Percentiles rank a stretch among this genome's conserved stretches.
These are phyloP conservation scores for Cystobasidium sp. DNA, from an alignment of 1,284 basidiomycete genomes.

Conservation along the genomic window DNA sequence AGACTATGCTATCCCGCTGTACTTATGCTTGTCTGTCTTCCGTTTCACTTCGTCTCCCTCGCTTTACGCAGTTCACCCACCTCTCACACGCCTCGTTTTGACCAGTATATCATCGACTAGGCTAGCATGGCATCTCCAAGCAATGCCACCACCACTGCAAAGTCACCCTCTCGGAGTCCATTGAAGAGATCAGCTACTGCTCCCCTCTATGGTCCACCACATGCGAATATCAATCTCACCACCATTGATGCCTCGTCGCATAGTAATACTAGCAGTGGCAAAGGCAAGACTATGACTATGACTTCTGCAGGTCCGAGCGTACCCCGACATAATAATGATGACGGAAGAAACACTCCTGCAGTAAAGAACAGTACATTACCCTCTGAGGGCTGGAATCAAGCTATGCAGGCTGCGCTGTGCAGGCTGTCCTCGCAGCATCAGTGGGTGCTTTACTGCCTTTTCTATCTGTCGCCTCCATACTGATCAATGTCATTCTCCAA, in stretches of 20 bases:
- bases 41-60: no score
- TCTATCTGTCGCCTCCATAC: not conserved
- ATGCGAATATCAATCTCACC: not conserved
- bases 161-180: not conserved
- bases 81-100: no score
- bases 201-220: not conserved
- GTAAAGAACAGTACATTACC: not conserved
- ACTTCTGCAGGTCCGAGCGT: no score
- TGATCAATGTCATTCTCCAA: not conserved
- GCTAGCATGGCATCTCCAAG: not conserved
- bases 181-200: constrained; percentile 10
- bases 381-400: not conserved
- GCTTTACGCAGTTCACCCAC: no score
- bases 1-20: no score
- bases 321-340: not conserved
- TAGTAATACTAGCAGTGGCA: no score
- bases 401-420: constrained; percentile 29
- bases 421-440: constrained; percentile 42
- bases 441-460: constrained; percentile 9
- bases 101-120: no score
- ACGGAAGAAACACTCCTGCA: not conserved
- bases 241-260: not conserved
- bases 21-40: no score
- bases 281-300: no score
- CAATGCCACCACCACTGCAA: not conserved